phyloP scores from a whole-genome alignment of 2,329 filamentous ascomycete species.

The Anthostomella pinea region DNA sequence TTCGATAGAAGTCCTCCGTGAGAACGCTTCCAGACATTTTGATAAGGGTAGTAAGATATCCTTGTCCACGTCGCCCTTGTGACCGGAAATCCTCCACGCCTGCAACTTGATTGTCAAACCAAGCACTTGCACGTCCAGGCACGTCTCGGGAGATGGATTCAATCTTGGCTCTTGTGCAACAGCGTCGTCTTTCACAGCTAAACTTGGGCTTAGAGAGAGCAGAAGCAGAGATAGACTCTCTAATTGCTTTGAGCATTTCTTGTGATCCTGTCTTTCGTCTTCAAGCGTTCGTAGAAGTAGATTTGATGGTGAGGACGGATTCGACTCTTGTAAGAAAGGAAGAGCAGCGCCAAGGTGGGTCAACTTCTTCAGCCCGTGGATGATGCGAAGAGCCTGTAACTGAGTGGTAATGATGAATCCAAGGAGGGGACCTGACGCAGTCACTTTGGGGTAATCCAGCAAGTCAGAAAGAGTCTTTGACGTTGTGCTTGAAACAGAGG shows the following conservation, averaged over 20 bases:
- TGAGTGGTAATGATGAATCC: constrained; percentile 62
- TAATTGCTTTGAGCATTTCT: constrained; percentile 63
- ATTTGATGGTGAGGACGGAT: constrained; percentile 55
- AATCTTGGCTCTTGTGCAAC: constrained; percentile 51
- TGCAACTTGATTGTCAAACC: constrained; percentile 59
- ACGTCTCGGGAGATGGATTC: constrained; percentile 53
- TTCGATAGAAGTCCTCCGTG: constrained; percentile 45
- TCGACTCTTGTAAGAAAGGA: constrained; percentile 51
- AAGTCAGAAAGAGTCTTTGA: constrained; percentile 54
- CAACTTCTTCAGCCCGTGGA: constrained; percentile 59
- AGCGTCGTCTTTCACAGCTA: constrained; percentile 62
- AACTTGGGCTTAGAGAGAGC: constrained; percentile 63
- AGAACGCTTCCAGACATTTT: constrained; percentile 60
- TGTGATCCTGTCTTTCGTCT: constrained; percentile 41
- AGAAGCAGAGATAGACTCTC: constrained; percentile 64
- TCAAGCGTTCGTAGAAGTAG: constrained; percentile 50
- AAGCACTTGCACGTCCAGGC: constrained; percentile 62
- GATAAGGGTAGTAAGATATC: constrained; percentile 65
- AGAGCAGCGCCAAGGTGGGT: constrained; percentile 56
- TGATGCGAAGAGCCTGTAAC: constrained; percentile 60
- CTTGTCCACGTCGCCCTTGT: constrained; percentile 57
- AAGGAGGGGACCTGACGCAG: constrained; percentile 43
- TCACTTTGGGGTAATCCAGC: constrained; percentile 55
- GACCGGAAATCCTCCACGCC: constrained; percentile 64
- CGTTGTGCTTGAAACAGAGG: constrained; percentile 34